Percentiles rank a stretch among this genome's conserved stretches.
Conservation (phyloP, 257 asterid species). For the Misopates orontium region DNA sequence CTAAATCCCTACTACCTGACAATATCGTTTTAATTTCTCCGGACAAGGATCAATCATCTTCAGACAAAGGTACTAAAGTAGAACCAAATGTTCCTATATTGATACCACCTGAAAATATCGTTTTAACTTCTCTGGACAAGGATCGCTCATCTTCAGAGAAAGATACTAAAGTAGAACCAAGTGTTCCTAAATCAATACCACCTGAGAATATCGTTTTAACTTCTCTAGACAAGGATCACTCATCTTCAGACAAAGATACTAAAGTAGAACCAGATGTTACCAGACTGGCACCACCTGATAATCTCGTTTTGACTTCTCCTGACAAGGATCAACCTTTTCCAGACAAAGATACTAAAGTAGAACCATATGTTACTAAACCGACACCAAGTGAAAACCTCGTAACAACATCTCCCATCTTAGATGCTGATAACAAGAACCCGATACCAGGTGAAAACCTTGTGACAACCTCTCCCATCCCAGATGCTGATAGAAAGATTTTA, state of each 20-base stretch:
- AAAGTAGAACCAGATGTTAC: constrained; percentile 32
- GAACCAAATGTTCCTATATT: constrained; percentile 27
- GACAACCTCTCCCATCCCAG: neutral
- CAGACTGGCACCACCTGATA: constrained; percentile 19
- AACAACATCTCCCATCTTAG: neutral
- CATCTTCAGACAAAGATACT: constrained; percentile 30
- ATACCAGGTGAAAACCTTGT: too few relatives aligned
- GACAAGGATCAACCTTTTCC: constrained; percentile 8
- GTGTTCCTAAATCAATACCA: constrained; percentile 25
- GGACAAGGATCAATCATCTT: constrained; percentile 31
- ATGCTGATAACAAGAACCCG: too few relatives aligned
- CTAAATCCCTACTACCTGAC: constrained; percentile 34
- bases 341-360: constrained; percentile 31
- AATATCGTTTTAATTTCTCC: constrained; percentile 25
- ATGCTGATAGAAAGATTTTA: constrained; percentile 28
- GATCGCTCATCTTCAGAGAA: constrained; percentile 17
- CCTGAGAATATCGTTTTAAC: constrained; percentile 24
- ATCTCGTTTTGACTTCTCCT: constrained; percentile 27
- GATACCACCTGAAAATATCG: constrained; percentile 24
- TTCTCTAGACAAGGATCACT: constrained; percentile 5
- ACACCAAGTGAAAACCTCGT: constrained; percentile 25
- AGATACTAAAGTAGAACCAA: constrained; percentile 35
- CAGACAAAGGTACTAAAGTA: constrained; percentile 33
- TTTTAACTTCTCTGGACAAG: constrained; percentile 14
- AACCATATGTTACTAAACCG: constrained; percentile 25